These are phyloP conservation scores for Botryotinia convoluta DNA, from an alignment of 2,329 filamentous ascomycete genomes.

Conservation along the genomic window DNA sequence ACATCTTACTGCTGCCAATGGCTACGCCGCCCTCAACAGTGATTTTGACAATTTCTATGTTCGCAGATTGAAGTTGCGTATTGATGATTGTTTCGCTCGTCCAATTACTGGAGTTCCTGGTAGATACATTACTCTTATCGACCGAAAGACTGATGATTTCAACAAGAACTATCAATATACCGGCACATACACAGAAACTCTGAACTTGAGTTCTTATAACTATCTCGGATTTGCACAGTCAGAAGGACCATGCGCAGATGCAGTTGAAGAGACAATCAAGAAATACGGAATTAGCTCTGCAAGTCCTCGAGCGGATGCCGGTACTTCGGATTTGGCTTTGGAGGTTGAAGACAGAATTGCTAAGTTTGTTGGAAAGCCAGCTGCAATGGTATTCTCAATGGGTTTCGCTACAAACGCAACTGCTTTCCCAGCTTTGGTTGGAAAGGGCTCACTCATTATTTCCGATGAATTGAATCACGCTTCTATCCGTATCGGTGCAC, in stretches of 20 bases:
- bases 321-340: conserved; percentile 80
- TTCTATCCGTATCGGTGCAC: conserved; percentile 91
- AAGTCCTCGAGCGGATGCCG: conserved; percentile 78
- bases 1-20: conserved; percentile 77
- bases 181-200: conserved; percentile 86
- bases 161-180: conserved; percentile 88
- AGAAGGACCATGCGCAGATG: conserved; percentile 92
- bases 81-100: conserved; percentile 95
- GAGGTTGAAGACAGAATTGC: conserved; percentile 92
- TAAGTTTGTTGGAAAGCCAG: conserved; percentile 88
- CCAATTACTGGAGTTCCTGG: conserved; percentile 92
- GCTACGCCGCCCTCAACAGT: conserved; percentile 92
- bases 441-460: conserved; percentile 90
- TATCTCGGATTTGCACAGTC: conserved; percentile 98
- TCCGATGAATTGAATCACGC: conserved; percentile 98
- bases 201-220: conserved; percentile 99
- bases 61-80: conserved; percentile 83
- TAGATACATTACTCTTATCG: conserved; percentile 87
- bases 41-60: conserved; percentile 99
- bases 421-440: conserved; percentile 86
- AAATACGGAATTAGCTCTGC: conserved; percentile 81
- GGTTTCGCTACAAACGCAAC: conserved; percentile 95
- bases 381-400: conserved; percentile 98
- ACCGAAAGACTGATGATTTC: conserved; percentile 86
- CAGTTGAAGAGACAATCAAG: conserved; percentile 79